Evolutionary conservation across 2,329 filamentous ascomycete species (phyloP).

Genomic region (Trichocomaceae sp.): DNA sequence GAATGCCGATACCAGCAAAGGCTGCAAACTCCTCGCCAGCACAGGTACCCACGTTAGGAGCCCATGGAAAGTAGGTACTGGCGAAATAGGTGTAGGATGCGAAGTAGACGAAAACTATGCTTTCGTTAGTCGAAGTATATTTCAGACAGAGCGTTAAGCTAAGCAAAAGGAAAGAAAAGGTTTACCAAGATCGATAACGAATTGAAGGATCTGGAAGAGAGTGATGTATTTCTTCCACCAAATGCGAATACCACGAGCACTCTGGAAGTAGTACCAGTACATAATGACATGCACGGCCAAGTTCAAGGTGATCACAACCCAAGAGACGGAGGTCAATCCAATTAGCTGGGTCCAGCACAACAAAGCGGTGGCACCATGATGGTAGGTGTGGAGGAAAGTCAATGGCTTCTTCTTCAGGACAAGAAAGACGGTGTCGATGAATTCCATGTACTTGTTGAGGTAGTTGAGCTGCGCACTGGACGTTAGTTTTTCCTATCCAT

Average conservation of each 20-base stretch:
- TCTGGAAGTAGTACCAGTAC: slow-evolving; percentile 99
- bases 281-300: slow-evolving; percentile 93
- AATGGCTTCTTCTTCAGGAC: slow-evolving; percentile 99
- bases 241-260: slow-evolving; percentile 85
- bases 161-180: slow-evolving; percentile 12
- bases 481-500: slow-evolving; percentile 34
- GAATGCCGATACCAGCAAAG: slow-evolving; percentile 81
- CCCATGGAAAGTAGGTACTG: slow-evolving; percentile 76
- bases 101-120: slow-evolving; percentile 88
- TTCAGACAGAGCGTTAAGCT: not conserved
- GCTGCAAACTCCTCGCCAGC: slow-evolving; percentile 96
- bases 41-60: slow-evolving; percentile 79
- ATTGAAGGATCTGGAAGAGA: slow-evolving; percentile 92
- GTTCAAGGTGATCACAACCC: slow-evolving; percentile 91
- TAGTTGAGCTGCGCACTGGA: slow-evolving; percentile 69
- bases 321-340: slow-evolving; percentile 86
- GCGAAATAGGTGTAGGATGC: slow-evolving; percentile 99
- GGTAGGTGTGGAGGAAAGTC: slow-evolving; percentile 98
- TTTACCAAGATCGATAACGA: slow-evolving; percentile 91
- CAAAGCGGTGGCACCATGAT: slow-evolving; percentile 92
- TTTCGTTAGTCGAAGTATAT: slow-evolving; percentile 16
- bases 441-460: slow-evolving; percentile 93
- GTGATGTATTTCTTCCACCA: slow-evolving; percentile 99
- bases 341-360: slow-evolving; percentile 97
- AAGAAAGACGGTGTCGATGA: slow-evolving; percentile 91